A percentile compares a stretch with the other conserved stretches of the same genome.
phyloP scores from a whole-genome alignment of 2,329 filamentous ascomycete species.

The Akanthomyces uredinophilus region DNA sequence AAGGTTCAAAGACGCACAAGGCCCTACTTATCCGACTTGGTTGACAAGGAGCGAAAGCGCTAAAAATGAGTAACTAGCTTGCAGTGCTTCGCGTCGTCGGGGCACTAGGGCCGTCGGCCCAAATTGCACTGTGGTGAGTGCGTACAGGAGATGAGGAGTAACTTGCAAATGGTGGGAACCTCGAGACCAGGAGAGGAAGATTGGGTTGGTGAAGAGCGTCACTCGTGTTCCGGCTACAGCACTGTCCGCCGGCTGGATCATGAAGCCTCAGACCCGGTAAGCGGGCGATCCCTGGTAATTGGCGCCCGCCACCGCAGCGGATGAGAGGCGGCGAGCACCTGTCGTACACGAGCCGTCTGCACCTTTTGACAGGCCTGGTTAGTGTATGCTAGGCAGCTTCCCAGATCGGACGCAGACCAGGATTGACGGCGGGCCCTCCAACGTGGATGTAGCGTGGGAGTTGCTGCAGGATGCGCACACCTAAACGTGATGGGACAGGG shows the following conservation, averaged over 20 bases:
- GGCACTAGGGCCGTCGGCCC: not conserved
- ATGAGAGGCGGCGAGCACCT: not conserved
- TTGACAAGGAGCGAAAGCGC: not conserved
- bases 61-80: not conserved
- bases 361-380: not conserved
- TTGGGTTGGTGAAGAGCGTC: too few relatives aligned
- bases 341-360: not conserved
- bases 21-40: not conserved
- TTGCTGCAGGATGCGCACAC: not conserved
- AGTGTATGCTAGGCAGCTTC: not conserved
- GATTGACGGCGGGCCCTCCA: conserved; percentile 4
- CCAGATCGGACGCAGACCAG: conserved; percentile 12
- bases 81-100: not conserved
- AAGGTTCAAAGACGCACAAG: not conserved
- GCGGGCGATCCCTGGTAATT: too few relatives aligned
- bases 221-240: too few relatives aligned
- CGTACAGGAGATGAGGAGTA: too few relatives aligned
- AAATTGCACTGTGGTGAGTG: too few relatives aligned
- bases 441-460: conserved; percentile 7
- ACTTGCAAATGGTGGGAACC: not conserved
- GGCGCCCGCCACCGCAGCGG: not conserved
- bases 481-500: not conserved
- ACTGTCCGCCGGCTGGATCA: too few relatives aligned
- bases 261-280: too few relatives aligned
- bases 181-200: not conserved